Evolutionary conservation across 192 early-diverging fungal genomes (phyloP), one percentile per base, ranked within the genome.

Genomic region (Coemansia sp.): DNA sequence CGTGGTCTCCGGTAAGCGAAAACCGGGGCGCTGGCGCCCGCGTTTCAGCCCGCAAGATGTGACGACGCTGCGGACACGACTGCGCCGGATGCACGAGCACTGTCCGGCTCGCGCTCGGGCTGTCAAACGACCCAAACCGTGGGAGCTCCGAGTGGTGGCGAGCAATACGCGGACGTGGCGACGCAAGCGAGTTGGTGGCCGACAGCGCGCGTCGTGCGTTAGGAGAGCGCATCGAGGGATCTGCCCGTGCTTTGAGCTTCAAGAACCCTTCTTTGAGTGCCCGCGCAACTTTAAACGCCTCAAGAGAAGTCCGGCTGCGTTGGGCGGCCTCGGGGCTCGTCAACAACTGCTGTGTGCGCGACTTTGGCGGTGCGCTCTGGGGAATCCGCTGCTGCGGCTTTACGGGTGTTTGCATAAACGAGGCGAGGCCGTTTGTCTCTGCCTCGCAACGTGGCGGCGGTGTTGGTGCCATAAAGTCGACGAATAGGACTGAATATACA

Each of bases 221-320:
- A 47, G 59, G 59, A 7, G 59, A 58, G 4, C 35, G n/a, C 23
- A 59, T 52, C 22, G 50, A 24, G 45, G 69, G 66, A 53, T 78
- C 65, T 3, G 65, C 71, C 20, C 63, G 71, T 7, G 71, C 71
- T 26, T 71, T 73, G 43, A 80, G 77, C 29, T 65, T 59, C 32
- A 54, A n/a, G 22, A 80, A 60, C 37, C 77, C 77, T 10, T 73
- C 77, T 47, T 80, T 80, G 9, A 80, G 71, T 19, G 77, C 62
- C 4, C 72, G 71, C n/a, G 77, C 71, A 13, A 80, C 65, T 23
- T 50, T 48, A 57, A 80, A 67, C 24, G 71, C 67, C 37, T 80
- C 77, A 6, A 73, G 49, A 23, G 77, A 68, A 27, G 69, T 58
- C 1, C 53, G 54, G 68, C 71, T 74, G 23, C 77, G 77, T 52